phyloP scores from a whole-genome alignment of 139 green algal genomes.

The Spirogloea muscicola region DNA sequence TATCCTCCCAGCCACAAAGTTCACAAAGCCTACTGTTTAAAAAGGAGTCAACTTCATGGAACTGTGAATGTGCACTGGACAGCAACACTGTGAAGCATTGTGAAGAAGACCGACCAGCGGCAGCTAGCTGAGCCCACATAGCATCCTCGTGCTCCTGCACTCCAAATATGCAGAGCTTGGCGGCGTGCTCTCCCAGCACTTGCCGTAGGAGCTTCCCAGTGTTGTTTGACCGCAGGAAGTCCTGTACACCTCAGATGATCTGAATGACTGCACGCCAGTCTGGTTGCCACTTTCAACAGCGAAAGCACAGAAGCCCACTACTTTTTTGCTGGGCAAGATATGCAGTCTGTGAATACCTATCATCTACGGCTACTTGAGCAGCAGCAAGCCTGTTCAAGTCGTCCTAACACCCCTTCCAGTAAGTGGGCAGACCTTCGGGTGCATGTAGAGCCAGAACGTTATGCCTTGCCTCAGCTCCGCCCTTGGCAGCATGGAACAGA shows the following conservation, averaged over 20 bases:
- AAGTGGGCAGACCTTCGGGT: conserved; percentile 23
- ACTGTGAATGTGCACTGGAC: too few relatives aligned
- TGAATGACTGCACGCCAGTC: neutral
- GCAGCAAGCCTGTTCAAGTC: too few relatives aligned
- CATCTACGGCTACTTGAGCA: too few relatives aligned
- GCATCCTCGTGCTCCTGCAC: conserved; percentile 26
- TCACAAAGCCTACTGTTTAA: too few relatives aligned
- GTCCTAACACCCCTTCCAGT: too few relatives aligned
- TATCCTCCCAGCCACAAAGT: too few relatives aligned
- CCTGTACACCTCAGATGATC: conserved; percentile 17
- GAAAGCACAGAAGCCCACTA: neutral
- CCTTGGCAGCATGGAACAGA: conserved; percentile 1
- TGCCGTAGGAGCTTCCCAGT: conserved; percentile 48
- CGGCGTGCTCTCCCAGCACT: conserved; percentile 18
- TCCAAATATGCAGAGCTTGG: conserved; percentile 29
- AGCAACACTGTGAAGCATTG: too few relatives aligned
- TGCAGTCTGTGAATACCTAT: too few relatives aligned
- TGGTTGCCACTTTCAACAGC: conserved; percentile 1
- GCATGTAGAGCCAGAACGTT: conserved; percentile 40
- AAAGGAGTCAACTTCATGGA: too few relatives aligned
- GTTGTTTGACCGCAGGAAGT: conserved; percentile 46
- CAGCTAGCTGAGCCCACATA: too few relatives aligned
- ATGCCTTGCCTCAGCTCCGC: neutral
- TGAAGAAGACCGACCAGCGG: too few relatives aligned
- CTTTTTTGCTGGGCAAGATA: too few relatives aligned